Base-by-base conservation (phyloP, 441 rosid species). In the Populus hybrid region DNA sequence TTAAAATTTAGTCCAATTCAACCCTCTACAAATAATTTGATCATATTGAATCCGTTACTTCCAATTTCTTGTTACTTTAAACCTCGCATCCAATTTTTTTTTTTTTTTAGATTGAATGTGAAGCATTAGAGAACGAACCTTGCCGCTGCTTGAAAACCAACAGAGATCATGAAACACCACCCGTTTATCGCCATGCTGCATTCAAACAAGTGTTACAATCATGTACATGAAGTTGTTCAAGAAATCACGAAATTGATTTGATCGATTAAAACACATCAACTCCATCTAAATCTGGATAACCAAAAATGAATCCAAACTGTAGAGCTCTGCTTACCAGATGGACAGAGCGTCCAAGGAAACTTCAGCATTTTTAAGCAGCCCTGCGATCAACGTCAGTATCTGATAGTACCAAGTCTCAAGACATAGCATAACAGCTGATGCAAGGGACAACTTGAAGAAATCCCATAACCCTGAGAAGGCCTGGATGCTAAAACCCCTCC, bases 111-210 rank as follows among this genome's bases (percentile, higher is more conserved):
- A 8, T 35, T 35, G 38, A 35, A 35, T 7, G 38, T 35, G 8
- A 35, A 6, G 38, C 38, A 28, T 28, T 28, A 28, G 46, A 68
- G 8, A 35, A 11, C 50, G 34, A 24, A 81, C 83, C 83, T 77
- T 76, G 87, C 89, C 40, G 89, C 89, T 76, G 89, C 90, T 70
- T 88, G 86, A 77, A 88, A 88, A 57, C 89, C 89, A 76, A 88
- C 73, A 2, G 87, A 72, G 32, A 87, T 75, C 86, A 83, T 85
- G 67, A 75, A 85, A 7, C 85, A 75, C 74, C 80, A 59, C 16
- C 82, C 86, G 8, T 78, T 71, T 26, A 87, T 78, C 59, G 86
- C 21, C 88, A 85, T 81, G 79, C 90, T 87, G 82, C 66, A 73
- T 8, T 6, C 11, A 66, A 8, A 63, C 46, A 12, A 30, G 40